Percentiles rank a stretch among this genome's conserved stretches.
Evolutionary conservation across 192 early-diverging fungal species (phyloP).

Genomic region (Coemansia sp.): DNA sequence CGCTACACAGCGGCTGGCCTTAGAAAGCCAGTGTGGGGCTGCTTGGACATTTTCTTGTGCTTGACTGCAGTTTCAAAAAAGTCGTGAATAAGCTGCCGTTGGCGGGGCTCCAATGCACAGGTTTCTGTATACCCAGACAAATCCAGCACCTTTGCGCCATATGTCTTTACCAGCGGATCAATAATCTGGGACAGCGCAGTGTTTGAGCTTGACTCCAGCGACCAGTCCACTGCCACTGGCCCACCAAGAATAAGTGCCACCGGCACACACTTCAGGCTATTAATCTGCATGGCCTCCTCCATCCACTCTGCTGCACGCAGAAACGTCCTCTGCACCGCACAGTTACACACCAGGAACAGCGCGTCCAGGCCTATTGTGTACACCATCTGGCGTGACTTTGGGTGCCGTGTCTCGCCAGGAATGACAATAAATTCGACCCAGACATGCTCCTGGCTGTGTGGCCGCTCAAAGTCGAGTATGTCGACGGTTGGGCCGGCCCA

Average conservation of each 20-base stretch:
- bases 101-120: constrained; percentile 7
- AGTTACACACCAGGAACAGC: constrained; percentile 41
- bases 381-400: constrained; percentile 42
- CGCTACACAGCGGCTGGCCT: neutral
- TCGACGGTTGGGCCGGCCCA: constrained; percentile 31
- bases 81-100: constrained; percentile 1
- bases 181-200: constrained; percentile 12
- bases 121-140: constrained; percentile 23
- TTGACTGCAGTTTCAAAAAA: constrained; percentile 16
- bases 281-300: constrained; percentile 21
- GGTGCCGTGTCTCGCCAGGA: constrained; percentile 44
- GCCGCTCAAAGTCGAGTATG: constrained; percentile 24
- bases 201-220: constrained; percentile 1
- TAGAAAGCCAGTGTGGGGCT: neutral
- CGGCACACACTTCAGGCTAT: constrained; percentile 10
- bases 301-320: constrained; percentile 44
- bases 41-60: neutral
- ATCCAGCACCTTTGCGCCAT: constrained; percentile 23
- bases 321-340: constrained; percentile 22
- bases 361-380: constrained; percentile 40
- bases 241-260: constrained; percentile 44
- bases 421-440: constrained; percentile 47
- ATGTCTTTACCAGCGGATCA: constrained; percentile 23
- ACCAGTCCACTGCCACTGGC: constrained; percentile 23
- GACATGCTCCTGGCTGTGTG: neutral